These are phyloP conservation scores for Botrytis hyacinthi DNA, from an alignment of 2,329 filamentous ascomycete species.

Conservation along the genomic window DNA sequence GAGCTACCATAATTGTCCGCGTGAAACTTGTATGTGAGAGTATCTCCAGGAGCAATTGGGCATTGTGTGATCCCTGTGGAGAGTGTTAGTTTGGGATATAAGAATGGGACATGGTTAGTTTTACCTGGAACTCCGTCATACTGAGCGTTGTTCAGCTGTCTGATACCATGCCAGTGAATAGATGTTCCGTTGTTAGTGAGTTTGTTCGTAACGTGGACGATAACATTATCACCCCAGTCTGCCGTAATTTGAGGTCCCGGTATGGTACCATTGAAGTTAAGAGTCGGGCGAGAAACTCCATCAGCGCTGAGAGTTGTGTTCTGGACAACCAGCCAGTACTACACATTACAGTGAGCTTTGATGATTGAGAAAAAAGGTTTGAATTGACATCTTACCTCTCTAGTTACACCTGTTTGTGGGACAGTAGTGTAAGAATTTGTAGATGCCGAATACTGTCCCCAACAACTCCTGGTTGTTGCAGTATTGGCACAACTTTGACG, in stretches of 20 bases:
- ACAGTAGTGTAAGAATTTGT: constrained; percentile 35
- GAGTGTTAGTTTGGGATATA: neutral
- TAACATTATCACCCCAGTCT: constrained; percentile 37
- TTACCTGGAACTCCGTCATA: constrained; percentile 40
- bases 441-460: constrained; percentile 37
- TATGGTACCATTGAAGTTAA: constrained; percentile 41
- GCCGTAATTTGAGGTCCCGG: constrained; percentile 44
- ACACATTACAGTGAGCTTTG: neutral
- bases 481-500: constrained; percentile 34
- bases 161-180: constrained; percentile 52
- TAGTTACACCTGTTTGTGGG: constrained; percentile 39
- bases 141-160: constrained; percentile 44
- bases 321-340: constrained; percentile 33
- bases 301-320: constrained; percentile 40
- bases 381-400: constrained; percentile 28
- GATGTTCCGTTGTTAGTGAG: constrained; percentile 46
- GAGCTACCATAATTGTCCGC: constrained; percentile 36
- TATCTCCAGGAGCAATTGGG: constrained; percentile 48
- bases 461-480: constrained; percentile 36
- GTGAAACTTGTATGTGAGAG: constrained; percentile 39
- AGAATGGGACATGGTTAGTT: neutral
- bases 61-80: constrained; percentile 42
- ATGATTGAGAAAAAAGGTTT: neutral
- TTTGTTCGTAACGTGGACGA: constrained; percentile 40
- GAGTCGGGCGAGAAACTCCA: constrained; percentile 52